Evolutionary conservation across 2,329 filamentous ascomycete genomes (phyloP), one percentile per base, ranked within the genome.

Genomic region (Hymenoscyphus fructigenus): DNA sequence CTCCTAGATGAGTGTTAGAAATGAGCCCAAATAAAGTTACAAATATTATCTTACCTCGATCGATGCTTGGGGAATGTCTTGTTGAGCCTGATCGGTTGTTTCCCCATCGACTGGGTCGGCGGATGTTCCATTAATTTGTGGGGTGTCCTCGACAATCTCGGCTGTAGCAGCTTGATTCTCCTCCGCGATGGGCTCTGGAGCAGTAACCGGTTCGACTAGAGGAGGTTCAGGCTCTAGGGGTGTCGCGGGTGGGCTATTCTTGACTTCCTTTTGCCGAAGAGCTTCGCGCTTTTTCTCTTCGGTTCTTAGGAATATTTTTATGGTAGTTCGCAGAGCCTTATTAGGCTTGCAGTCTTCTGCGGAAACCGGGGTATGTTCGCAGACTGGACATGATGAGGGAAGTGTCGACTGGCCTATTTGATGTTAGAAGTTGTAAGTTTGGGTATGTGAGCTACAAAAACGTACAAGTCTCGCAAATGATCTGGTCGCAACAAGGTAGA

Each of bases 401-500:
- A 96, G 82, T 29, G 88, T 88, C 7, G 87, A 82, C 78, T 96
- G 92, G 77, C 92, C 88, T 94, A 70, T 65, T 17, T 71, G 72
- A 64, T 67, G 65, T 71, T 65, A 69, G 67, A 65, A 14, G n/a
- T n/a, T 38, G 17, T 9, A 9, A 50, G 53, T 41, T 15, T 60
- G 28, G 17, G 15, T 26, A 17, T 57, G 10, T 32, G 15, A 57
- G 55, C 29, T 17, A 56, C 61, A 70, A 7, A 50, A 26, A 50
- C 75, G 66, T 81, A 97, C 95, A 99, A 69, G 83, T 85, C 75
- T 94, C 91, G 82, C 95, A 98, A 65, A 98, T 96, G 50, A 91
- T 89, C 76, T 96, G 94, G 75, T 97, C 95, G 78, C 95, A 99
- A 79, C 95, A 99, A 1, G 93, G 92, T 32, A 97, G 83, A 68